Evolutionary conservation across 345 rosid genomes (phyloP), one percentile per base, ranked within the genome.

Genomic region (Eucalyptus viminalis): DNA sequence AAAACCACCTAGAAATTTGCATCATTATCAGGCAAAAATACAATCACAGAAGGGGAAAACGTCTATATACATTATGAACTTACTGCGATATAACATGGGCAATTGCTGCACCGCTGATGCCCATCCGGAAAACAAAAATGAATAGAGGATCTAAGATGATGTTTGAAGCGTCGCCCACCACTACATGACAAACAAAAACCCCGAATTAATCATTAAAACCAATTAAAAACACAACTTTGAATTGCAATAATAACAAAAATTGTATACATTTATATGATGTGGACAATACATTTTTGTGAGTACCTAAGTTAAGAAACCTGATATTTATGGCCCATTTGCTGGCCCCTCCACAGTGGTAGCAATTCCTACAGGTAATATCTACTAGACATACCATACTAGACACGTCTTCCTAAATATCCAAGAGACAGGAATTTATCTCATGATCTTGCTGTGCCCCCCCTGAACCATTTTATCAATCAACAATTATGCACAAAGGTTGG

Each of bases 31-130:
- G 87, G 49, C 54, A 31, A 86, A 51, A 86, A 25, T 86, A 31
- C n/a, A 76, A 76, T 76, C 45, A 40, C 47, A 40, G 15, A 76
- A 76, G 85, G 85, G 29, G 85, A 76, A 76, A 76, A 76, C 8
- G 5, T 40, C 85, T 76, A 19, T 76, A 11, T 40, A 40, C 85
- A 21, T 76, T 14, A 40, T 21, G 65, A 88, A 88, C 81, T 94
- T 91, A 97, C 99, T 97, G 99, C 22, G 99, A 97, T 90, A 96
- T 93, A 89, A 97, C 97, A 89, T 97, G 99, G 90, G 99, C 97
- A 87, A 95, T 94, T 90, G 99, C 99, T 67, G 99, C 99, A 89
- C 98, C 98, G 12, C 95, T 93, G 69, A 96, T 95, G 53, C 98
- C 99, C 87, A 95, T 88, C 13, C 90, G 93, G 49, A 96, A 95